Percentiles rank a stretch among this genome's conserved stretches.
Evolutionary conservation across 108 stramenopile species (phyloP).

Genomic region (Conticribra guillardii): DNA sequence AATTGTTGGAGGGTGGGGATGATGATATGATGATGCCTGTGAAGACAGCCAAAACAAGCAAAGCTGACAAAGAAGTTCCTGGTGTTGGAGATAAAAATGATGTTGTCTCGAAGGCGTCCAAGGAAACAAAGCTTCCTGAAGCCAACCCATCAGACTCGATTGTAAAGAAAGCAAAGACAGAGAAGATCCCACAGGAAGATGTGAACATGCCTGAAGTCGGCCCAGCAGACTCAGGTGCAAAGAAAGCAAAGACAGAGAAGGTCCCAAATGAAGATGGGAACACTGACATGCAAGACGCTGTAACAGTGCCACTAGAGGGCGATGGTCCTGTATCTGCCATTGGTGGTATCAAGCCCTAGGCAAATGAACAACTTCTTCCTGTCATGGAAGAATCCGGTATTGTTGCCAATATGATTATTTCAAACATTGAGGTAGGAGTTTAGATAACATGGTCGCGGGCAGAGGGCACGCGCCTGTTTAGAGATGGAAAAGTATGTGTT

Average conservation of each 20-base stretch:
- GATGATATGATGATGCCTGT: conserved; percentile 17
- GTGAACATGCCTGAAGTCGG: background rate
- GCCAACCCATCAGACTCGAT: background rate
- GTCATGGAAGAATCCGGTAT: too few relatives aligned
- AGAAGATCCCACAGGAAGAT: conserved; percentile 3
- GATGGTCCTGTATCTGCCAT: too few relatives aligned
- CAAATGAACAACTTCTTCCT: too few relatives aligned
- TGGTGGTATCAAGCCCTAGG: too few relatives aligned
- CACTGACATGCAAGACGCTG: background rate
- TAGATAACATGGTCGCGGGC: too few relatives aligned
- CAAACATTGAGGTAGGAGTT: too few relatives aligned
- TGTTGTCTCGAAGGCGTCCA: background rate
- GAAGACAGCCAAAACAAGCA: background rate
- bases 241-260: conserved; percentile 11
- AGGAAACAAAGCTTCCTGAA: background rate
- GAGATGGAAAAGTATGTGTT: too few relatives aligned
- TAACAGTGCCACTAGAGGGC: too few relatives aligned
- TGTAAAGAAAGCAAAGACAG: conserved; percentile 11
- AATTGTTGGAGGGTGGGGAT: conserved; percentile 23
- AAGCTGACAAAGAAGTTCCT: background rate
- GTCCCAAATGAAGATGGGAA: background rate
- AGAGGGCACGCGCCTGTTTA: too few relatives aligned
- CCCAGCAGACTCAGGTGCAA: background rate
- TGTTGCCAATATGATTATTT: too few relatives aligned
- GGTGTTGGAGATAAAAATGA: background rate